Conservation (phyloP, 768 basidiomycete genomes). For the Tricholoma sp. region DNA sequence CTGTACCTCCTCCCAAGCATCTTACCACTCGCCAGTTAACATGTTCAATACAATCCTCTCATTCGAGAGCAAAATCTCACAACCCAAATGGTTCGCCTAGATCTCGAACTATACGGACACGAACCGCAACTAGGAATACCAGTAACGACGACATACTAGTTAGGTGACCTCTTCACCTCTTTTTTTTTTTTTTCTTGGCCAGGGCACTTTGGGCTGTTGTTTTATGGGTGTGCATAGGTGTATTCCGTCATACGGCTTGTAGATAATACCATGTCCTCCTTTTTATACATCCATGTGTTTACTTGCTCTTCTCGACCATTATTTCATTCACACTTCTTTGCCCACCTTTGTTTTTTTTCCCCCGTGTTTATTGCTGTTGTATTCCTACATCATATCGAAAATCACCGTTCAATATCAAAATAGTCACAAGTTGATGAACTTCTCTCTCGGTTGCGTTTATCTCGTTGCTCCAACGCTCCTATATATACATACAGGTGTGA, state of each 20-base stretch:
- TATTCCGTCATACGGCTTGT: conserved; percentile 1
- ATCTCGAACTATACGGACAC: conserved; percentile 16
- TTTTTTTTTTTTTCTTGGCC: background rate
- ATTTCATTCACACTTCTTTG: background rate
- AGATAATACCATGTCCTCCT: background rate
- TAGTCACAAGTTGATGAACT: background rate
- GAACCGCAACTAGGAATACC: conserved; percentile 1
- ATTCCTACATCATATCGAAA: background rate
- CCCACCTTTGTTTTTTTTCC: background rate
- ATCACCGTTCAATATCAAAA: background rate
- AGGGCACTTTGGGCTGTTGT: conserved; percentile 7
- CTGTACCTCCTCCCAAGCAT: conserved; percentile 5
- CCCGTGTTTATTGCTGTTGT: conserved; percentile 2
- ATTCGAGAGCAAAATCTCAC: conserved; percentile 16
- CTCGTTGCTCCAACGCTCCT: background rate
- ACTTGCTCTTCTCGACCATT: conserved; percentile 3
- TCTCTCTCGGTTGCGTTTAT: background rate
- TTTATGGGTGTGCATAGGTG: conserved; percentile 3
- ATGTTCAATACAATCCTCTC: conserved; percentile 19
- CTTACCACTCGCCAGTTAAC: conserved; percentile 3
- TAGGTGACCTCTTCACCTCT: background rate
- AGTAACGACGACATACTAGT: conserved; percentile 7
- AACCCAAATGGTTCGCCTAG: conserved; percentile 11
- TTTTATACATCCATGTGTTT: background rate
- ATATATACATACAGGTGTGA: background rate